phyloP scores from a whole-genome alignment of 805 yeast genomes.

The Candida silvicultrix region DNA sequence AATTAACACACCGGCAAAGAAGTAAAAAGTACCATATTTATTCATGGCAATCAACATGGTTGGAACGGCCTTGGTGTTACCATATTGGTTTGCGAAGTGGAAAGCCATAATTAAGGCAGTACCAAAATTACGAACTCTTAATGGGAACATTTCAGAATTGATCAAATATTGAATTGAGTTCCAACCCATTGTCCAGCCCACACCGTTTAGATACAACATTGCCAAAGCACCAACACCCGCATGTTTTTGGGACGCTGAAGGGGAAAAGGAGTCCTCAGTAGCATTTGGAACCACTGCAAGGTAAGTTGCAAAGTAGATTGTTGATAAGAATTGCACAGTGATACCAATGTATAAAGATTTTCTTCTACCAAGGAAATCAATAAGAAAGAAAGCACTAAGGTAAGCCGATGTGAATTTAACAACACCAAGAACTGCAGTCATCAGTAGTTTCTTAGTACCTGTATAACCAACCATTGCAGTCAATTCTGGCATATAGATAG shows the following conservation, averaged over 20 bases:
- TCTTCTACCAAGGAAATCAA: conserved; percentile 49
- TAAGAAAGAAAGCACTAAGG: conserved; percentile 43
- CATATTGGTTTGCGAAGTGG: conserved; percentile 52
- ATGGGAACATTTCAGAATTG: conserved; percentile 50
- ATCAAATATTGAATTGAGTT: conserved; percentile 49
- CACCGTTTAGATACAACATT: conserved; percentile 41
- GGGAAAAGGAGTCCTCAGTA: conserved; percentile 23
- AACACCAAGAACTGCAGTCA: conserved; percentile 48
- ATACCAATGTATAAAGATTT: conserved; percentile 44
- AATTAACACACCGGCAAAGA: conserved; percentile 37
- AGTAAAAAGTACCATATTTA: conserved; percentile 44
- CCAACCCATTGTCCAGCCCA: conserved; percentile 57
- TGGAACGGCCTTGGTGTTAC: conserved; percentile 51
- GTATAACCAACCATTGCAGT: conserved; percentile 40
- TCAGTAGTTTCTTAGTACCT: conserved; percentile 33
- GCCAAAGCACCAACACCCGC: conserved; percentile 47
- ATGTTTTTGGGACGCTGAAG: conserved; percentile 25
- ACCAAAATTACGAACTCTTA: conserved; percentile 42
- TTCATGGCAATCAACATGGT: conserved; percentile 40
- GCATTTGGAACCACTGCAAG: conserved; percentile 39
- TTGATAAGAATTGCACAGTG: conserved; percentile 33
- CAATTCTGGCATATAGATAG: conserved; percentile 50
- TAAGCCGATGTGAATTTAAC: conserved; percentile 46
- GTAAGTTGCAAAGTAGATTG: conserved; percentile 42
- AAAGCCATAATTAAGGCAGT: conserved; percentile 46